phyloP scores from a whole-genome alignment of 257 asterid species.

The Apocynum venetum region DNA sequence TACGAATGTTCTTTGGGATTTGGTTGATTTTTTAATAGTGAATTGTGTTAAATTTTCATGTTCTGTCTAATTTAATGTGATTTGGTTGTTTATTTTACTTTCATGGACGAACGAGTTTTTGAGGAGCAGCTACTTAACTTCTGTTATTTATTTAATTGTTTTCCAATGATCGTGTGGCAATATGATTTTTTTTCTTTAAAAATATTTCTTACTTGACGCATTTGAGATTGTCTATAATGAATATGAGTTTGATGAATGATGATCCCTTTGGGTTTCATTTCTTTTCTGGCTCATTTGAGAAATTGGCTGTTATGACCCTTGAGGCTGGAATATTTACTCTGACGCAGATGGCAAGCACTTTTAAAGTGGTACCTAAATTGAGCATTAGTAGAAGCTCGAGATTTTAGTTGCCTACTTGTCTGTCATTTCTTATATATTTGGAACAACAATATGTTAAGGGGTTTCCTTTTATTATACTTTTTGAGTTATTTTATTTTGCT shows the following conservation, averaged over 20 bases:
- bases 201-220: neutral
- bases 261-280: neutral
- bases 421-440: neutral
- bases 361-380: neutral
- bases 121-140: neutral
- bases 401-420: neutral
- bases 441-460: neutral
- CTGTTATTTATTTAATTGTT: neutral
- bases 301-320: neutral
- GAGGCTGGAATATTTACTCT: neutral
- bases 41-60: neutral
- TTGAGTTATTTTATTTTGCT: neutral
- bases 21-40: neutral
- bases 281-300: neutral
- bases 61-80: neutral
- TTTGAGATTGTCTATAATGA: neutral
- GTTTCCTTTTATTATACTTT: neutral
- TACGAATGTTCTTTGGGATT: neutral
- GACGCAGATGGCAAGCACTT: neutral
- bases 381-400: neutral
- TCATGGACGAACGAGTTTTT: neutral
- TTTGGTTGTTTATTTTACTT: neutral
- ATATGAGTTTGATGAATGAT: neutral
- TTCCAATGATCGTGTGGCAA: neutral
- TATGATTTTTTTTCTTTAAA: too few species aligned